Conservation (phyloP, 768 basidiomycete species). For the Xerocomellus amylosporus region DNA sequence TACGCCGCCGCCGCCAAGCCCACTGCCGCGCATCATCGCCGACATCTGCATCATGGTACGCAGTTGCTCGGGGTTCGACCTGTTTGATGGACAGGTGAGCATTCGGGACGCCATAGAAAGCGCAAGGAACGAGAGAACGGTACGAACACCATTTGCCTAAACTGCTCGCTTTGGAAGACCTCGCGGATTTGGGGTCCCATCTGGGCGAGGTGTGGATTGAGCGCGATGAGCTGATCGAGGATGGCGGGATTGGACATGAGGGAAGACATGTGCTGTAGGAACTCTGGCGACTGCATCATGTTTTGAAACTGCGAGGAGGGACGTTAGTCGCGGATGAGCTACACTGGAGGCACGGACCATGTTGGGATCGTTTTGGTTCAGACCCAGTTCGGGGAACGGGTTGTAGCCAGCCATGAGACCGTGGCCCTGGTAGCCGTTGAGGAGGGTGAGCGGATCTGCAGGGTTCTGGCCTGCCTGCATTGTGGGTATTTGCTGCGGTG, state of each 20-base stretch:
- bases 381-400: slow-evolving; percentile 87
- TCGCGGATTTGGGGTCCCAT: slow-evolving; percentile 82
- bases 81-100: slow-evolving; percentile 22
- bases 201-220: slow-evolving; percentile 70
- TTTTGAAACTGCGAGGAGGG: slow-evolving; percentile 56
- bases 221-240: slow-evolving; percentile 80
- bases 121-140: not conserved
- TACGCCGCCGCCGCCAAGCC: slow-evolving; percentile 40
- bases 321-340: not conserved
- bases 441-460: slow-evolving; percentile 78
- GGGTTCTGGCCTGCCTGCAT: slow-evolving; percentile 94
- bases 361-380: slow-evolving; percentile 92
- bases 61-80: slow-evolving; percentile 75
- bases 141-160: slow-evolving; percentile 71
- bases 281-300: slow-evolving; percentile 84
- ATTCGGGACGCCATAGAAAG: too few relatives aligned
- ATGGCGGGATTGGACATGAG: slow-evolving; percentile 89
- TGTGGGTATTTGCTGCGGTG: slow-evolving; percentile 53
- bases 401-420: slow-evolving; percentile 85
- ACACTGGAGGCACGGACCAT: slow-evolving; percentile 57
- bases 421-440: slow-evolving; percentile 75
- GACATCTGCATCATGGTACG: slow-evolving; percentile 78
- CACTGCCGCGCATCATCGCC: slow-evolving; percentile 20
- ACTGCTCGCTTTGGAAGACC: slow-evolving; percentile 72
- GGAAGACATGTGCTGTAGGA: slow-evolving; percentile 81